A percentile compares a stretch with the other conserved stretches of the same genome.
These are phyloP conservation scores for Podila horticola DNA, from an alignment of 192 early-diverging fungal genomes.

Conservation along the genomic window DNA sequence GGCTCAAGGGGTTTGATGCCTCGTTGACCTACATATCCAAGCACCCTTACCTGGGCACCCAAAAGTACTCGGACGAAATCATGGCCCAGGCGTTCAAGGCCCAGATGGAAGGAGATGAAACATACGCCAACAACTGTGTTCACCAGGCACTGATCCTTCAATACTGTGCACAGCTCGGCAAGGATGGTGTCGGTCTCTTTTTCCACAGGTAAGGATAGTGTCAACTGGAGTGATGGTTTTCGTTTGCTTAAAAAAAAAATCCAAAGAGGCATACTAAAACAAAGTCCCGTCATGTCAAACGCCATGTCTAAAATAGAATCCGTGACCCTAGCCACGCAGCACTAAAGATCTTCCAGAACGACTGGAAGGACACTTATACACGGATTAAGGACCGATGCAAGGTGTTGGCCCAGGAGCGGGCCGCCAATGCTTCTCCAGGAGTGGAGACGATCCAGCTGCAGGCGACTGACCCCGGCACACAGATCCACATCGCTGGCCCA, in stretches of 20 bases:
- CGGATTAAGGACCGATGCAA: slow-evolving; percentile 82
- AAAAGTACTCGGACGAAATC: slow-evolving; percentile 83
- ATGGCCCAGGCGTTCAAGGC: slow-evolving; percentile 85
- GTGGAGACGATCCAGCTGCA: slow-evolving; percentile 79
- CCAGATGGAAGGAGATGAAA: slow-evolving; percentile 76
- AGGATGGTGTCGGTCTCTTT: slow-evolving; percentile 86
- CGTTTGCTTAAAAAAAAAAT: not conserved
- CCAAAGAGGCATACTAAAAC: not conserved
- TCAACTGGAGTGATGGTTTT: not conserved
- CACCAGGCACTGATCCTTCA: slow-evolving; percentile 85
- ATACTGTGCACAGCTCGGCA: slow-evolving; percentile 85
- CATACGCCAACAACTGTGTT: slow-evolving; percentile 78
- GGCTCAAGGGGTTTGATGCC: slow-evolving; percentile 65
- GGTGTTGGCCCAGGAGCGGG: slow-evolving; percentile 64
- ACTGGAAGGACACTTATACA: slow-evolving; percentile 86
- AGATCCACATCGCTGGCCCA: slow-evolving; percentile 76
- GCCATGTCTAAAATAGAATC: slow-evolving; percentile 26
- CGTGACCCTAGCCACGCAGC: slow-evolving; percentile 64
- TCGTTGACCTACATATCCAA: slow-evolving; percentile 73
- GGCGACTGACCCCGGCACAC: slow-evolving; percentile 74
- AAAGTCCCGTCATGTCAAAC: not conserved
- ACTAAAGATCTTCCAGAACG: slow-evolving; percentile 82
- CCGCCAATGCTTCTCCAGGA: slow-evolving; percentile 51
- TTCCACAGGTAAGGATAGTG: slow-evolving; percentile 70
- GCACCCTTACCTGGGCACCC: slow-evolving; percentile 75